Evolutionary conservation across 2,329 filamentous ascomycete genomes (phyloP), one percentile per base, ranked within the genome.

Genomic region (Pseudopithomyces chartarum): DNA sequence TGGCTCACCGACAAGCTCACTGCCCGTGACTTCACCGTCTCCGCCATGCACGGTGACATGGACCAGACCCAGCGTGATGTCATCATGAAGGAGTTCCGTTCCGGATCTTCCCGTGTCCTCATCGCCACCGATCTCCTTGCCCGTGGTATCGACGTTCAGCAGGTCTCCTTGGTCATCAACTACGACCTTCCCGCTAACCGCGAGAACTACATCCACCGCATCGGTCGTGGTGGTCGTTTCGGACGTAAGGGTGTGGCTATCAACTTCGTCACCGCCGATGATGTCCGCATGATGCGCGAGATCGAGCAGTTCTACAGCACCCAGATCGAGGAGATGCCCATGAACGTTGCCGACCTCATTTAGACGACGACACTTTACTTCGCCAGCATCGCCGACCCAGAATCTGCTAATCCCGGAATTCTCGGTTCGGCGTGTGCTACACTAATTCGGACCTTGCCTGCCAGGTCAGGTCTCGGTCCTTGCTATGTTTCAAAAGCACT

Each of bases 261-360:
- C 87, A 99, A 99, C 91, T 99, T 99, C 80, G 95, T 99, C 79
- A 98, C 94, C 62, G 92, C 92, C 73, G 95, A 99, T 69, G 95
- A 99, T 82, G 95, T 99, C 75, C 92, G 94, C 81, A 98, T 99
- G 91, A 96, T 99, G 91, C 89, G 95, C 80, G 95, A 99, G 82
- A 99, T 99, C 73, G 95, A 99, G 82, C 92, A 97, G 84, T 99
- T 98, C 87, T 99, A 99, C 90, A 97, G 92, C 87, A 99, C 95
- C 80, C 95, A 99, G 85, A 98, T 99, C 70, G 95, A 99, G 84
- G 95, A 99, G 87, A 99, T 99, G 95, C 95, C 95, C 76, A 98
- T 99, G 95, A 89, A 89, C 81, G 87, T 89, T 79, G 85, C 85
- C 76, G 84, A 77, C 60, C 73, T 77, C 66, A 77, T 77, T 68